Evolutionary conservation across 179 eudicot genomes (phyloP), one percentile per base, ranked within the genome.

Genomic region (Carnegiea gigantea): DNA sequence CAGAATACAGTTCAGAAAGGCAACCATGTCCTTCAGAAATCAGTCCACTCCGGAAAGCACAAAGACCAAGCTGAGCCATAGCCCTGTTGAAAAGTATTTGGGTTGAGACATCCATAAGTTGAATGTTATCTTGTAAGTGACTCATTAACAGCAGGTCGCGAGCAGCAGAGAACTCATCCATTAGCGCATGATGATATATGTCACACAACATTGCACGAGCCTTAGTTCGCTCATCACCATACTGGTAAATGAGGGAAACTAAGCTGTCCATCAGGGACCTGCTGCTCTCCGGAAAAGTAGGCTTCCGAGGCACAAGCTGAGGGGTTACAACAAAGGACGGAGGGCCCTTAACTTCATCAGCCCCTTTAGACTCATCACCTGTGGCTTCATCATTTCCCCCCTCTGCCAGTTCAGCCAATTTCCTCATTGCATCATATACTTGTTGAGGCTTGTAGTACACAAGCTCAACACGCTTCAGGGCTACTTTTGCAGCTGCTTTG

Each of bases 191-290:
- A 81, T 95, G 98, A 70, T 95, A 93, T 70, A 95, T 93, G 77
- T 95, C 98, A 84, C 97, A 95, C 10, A 95, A 91, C 98, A 95
- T 93, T 9, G 98, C 98, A 72, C 98, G 92, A 54, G 98, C 98
- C 88, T 93, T 95, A 3, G 98, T 93, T 43, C 95, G 83, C 85
- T 93, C 98, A 85, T 95, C 98, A 54, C 98, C 98, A 80, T 68
- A 85, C 83, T 90, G 90, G 84, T 95, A 95, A 68, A 93, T 93
- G 28, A 90, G 92, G 6, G 98, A 93, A 78, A 95, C 98, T 48
- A 95, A 83, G 54, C 78, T 87, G 84, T 95, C 98, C 98, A 93
- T 92, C 91, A 93, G 84, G 87, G 38, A 9, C 51, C 51, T 48
- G 13, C 51, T 48, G 13, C 51, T 48, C 51, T 48, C 51, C 13